Evolutionary conservation across 495 filamentous ascomycete genomes (phyloP).

Genomic region (Aspergillus funiculosus): DNA sequence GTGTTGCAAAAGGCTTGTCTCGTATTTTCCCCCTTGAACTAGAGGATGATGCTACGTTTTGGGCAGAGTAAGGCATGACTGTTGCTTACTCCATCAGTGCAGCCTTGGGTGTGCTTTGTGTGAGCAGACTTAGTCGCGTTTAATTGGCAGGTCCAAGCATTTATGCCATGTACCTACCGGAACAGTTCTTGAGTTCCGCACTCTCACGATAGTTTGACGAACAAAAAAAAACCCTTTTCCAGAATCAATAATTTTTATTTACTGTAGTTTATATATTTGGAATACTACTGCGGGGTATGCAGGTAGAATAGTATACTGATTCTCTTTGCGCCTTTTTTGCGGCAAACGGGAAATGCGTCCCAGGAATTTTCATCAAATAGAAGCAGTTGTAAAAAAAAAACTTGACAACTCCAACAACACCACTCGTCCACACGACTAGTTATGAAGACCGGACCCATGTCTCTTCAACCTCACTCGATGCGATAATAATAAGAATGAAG

Average conservation of each 20-base stretch:
- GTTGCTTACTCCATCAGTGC: conserved; percentile 24
- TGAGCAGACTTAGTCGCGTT: conserved; percentile 34
- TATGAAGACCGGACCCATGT: conserved; percentile 1
- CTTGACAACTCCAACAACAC: neutral
- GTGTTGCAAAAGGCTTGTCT: conserved; percentile 28
- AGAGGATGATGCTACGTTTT: conserved; percentile 30
- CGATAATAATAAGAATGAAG: conserved; percentile 38
- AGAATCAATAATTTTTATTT: conserved; percentile 2
- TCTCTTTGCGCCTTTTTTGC: too few species aligned
- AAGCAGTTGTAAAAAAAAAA: neutral
- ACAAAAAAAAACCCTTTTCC: conserved; percentile 31
- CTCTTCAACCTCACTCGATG: neutral
- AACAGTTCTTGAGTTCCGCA: conserved; percentile 36
- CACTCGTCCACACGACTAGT: neutral
- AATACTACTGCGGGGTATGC: neutral
- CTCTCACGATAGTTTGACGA: conserved; percentile 46
- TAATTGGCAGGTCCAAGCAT: conserved; percentile 36
- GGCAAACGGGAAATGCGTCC: too few species aligned
- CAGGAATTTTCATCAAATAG: too few species aligned
- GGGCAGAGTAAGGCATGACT: conserved; percentile 23
- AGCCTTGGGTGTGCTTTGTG: conserved; percentile 40
- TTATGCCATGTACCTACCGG: conserved; percentile 34
- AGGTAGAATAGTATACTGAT: neutral
- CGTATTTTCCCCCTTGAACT: conserved; percentile 28
- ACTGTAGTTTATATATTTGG: neutral